Evolutionary conservation across 805 yeast genomes (phyloP).

Genomic region (Metschnikowia reukaufii): DNA sequence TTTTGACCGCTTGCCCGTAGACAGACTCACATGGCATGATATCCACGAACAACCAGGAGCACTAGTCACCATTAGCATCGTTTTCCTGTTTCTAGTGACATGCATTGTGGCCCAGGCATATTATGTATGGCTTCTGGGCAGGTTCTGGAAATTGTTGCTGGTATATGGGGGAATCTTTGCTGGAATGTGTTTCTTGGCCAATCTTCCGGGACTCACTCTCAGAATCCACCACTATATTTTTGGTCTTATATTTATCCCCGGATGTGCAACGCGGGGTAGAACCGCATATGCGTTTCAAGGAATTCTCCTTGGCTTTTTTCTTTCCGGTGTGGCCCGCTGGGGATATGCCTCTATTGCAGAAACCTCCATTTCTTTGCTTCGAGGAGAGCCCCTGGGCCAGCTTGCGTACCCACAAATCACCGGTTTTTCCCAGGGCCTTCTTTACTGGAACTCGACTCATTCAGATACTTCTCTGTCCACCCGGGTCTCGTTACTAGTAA

Average conservation of each 20-base stretch:
- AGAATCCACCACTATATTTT: constrained; percentile 79
- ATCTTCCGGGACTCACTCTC: constrained; percentile 65
- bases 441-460: constrained; percentile 36
- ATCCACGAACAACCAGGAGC: constrained; percentile 78
- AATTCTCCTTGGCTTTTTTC: constrained; percentile 70
- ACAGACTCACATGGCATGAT: constrained; percentile 73
- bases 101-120: constrained; percentile 75
- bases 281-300: constrained; percentile 82
- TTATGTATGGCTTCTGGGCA: constrained; percentile 75
- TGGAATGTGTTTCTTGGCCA: constrained; percentile 24
- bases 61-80: constrained; percentile 54
- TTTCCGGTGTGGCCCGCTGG: constrained; percentile 91
- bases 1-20: constrained; percentile 86
- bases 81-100: constrained; percentile 43
- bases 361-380: constrained; percentile 59
- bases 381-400: constrained; percentile 71
- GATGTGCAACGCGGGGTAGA: constrained; percentile 72
- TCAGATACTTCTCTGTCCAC: constrained; percentile 6
- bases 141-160: constrained; percentile 56
- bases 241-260: constrained; percentile 77
- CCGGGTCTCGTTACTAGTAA: constrained; percentile 65
- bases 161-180: constrained; percentile 55
- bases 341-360: constrained; percentile 89
- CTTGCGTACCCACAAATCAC: constrained; percentile 51
- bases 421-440: constrained; percentile 33